Evolutionary conservation across 129 eudicot species (phyloP), one percentile per base, ranked within the genome.

Genomic region (Rutidosis leptorrhynchoides): DNA sequence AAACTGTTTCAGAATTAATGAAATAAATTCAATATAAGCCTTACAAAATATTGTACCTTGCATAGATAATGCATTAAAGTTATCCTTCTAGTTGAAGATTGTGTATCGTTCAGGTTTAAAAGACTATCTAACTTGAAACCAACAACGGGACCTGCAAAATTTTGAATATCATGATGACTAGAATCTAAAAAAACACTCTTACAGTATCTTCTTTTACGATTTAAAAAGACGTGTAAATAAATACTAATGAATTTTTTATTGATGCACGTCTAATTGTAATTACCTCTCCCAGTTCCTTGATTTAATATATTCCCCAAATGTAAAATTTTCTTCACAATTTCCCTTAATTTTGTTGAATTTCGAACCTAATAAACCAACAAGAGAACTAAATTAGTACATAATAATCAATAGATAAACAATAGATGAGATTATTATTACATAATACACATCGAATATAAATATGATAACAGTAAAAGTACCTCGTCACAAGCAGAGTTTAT

Each of bases 201-300:
- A 2, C 57, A 1, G 42, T 8, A 9, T 35, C 3, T 35, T 35
- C 9, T 9, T 35, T 9, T 35, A 46, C n/a, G 54, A 6, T 46
- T 14, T 0, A 16, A 45, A 16, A 3, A 48, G 20, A 32, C 26
- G 21, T 35, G 16, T 62, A 35, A 35, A 33, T 53, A 22, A 35
- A 16, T 6, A 16, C 28, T 27, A 57, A 70, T 70, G 46, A 70
- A 23, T 14, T 24, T 24, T 54, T 32, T 10, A 7, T 35, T 35
- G 14, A 12, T 35, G 43, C 14, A 35, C 10, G 43, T 35, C 14
- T 35, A 9, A 35, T 24, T 25, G 35, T 77, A 51, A 75, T 69
- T 83, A 88, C 98, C 96, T 74, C 98, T 88, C n/a, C 96, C 96
- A 76, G 98, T 88, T 80, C 98, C 96, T 61, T 81, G 88, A 70